phyloP scores from a whole-genome alignment of 2,329 filamentous ascomycete genomes.

The Claviceps monticola region DNA sequence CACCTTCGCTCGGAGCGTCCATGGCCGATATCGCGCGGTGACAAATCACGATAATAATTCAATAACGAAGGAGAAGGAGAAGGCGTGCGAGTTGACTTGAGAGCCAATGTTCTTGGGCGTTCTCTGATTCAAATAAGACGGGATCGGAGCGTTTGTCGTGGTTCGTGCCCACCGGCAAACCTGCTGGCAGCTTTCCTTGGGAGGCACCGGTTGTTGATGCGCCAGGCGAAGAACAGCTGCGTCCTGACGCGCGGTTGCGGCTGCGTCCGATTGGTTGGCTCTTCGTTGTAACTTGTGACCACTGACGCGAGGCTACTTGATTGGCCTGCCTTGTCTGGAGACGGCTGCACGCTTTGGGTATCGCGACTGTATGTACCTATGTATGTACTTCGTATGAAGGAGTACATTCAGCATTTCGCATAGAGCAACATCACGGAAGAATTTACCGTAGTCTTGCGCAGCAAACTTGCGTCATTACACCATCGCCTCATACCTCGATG shows the following conservation, averaged over 20 bases:
- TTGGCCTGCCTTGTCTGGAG: conserved; percentile 2
- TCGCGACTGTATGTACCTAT: too few species aligned
- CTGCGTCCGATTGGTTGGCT: conserved; percentile 4
- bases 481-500: too few species aligned
- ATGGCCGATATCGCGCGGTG: conserved; percentile 3
- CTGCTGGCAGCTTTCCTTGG: too few species aligned
- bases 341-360: background rate
- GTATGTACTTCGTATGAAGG: too few species aligned
- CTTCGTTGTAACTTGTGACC: background rate
- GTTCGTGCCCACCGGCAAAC: background rate
- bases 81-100: background rate
- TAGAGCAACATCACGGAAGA: too few species aligned
- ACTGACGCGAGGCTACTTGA: background rate
- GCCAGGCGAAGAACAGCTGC: background rate
- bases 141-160: background rate
- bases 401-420: too few species aligned
- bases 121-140: background rate
- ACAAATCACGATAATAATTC: background rate
- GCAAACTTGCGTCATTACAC: too few species aligned
- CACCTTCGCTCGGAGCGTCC: conserved; percentile 1
- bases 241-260: background rate
- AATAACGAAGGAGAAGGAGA: conserved; percentile 1
- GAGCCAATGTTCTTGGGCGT: too few species aligned
- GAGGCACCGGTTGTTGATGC: background rate
- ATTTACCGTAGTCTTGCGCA: too few species aligned